Evolutionary conservation across 169 alveolate species (phyloP).

Genomic region (Pseudocohnilembus persalinus): DNA sequence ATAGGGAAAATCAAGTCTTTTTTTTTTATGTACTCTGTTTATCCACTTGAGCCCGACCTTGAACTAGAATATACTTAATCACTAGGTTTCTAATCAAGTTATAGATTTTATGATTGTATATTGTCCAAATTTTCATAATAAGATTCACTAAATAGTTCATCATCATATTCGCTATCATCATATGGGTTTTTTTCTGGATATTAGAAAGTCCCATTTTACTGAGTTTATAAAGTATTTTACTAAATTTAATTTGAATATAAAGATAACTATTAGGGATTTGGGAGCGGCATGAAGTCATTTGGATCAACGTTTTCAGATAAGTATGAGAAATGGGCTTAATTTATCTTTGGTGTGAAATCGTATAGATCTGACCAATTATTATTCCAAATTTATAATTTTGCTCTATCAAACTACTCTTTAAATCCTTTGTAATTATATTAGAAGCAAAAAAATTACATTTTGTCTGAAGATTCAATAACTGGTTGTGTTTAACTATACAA

Average conservation of each 20-base stretch:
- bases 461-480: constrained; percentile 44
- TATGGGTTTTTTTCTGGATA: not conserved
- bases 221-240: not conserved
- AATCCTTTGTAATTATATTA: constrained; percentile 47
- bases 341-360: constrained; percentile 35
- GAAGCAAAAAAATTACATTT: constrained; percentile 49
- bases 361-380: constrained; percentile 49
- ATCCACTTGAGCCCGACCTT: not conserved
- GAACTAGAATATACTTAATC: constrained; percentile 1
- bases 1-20: not conserved
- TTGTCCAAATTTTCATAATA: not conserved
- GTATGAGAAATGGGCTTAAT: constrained; percentile 37
- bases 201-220: not conserved
- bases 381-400: constrained; percentile 42
- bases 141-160: not conserved
- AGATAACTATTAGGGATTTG: too few species aligned
- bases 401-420: constrained; percentile 34
- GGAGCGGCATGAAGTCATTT: not conserved
- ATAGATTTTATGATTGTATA: too few species aligned
- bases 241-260: too few species aligned
- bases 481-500: constrained; percentile 51
- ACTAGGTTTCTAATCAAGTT: constrained; percentile 25
- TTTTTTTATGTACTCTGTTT: constrained; percentile 3
- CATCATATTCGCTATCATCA: not conserved
- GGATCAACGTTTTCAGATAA: constrained; percentile 31